Percentiles rank a stretch among this genome's conserved stretches.
Evolutionary conservation across 163 green algal species (phyloP).

Genomic region (Trebouxiophyceae sp.): DNA sequence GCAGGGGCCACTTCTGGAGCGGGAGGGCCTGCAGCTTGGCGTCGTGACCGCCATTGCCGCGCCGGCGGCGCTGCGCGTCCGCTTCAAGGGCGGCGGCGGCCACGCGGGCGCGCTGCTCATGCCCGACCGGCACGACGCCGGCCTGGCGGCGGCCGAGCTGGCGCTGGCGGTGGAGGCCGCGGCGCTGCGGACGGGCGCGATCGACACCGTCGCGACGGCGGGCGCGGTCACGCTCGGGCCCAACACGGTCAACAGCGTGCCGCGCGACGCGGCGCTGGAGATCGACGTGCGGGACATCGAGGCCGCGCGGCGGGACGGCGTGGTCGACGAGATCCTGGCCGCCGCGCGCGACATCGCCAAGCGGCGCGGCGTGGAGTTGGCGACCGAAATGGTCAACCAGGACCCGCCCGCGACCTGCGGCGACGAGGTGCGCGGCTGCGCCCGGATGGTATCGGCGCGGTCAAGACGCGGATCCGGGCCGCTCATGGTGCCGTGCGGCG

Average conservation of each 20-base stretch:
- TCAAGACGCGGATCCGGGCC: too few species aligned
- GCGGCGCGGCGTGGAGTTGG: constrained; percentile 44
- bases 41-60: constrained; percentile 93
- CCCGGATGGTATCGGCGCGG: too few species aligned
- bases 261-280: constrained; percentile 43
- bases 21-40: constrained; percentile 65
- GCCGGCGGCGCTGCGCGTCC: constrained; percentile 69
- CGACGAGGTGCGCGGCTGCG: constrained; percentile 36
- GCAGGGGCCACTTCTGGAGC: constrained; percentile 60
- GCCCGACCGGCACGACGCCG: constrained; percentile 67
- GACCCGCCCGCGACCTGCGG: constrained; percentile 76
- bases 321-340: constrained; percentile 44
- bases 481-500: too few species aligned
- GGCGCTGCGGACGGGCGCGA: constrained; percentile 44
- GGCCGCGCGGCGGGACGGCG: constrained; percentile 50
- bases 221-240: constrained; percentile 70
- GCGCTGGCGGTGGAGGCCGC: constrained; percentile 71
- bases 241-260: constrained; percentile 85
- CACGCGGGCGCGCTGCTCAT: constrained; percentile 92
- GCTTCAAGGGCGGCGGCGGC: constrained; percentile 76
- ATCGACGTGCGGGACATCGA: constrained; percentile 88
- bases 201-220: constrained; percentile 36
- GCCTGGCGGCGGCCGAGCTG: constrained; percentile 84
- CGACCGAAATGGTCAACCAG: constrained; percentile 64
- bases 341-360: constrained; percentile 54